Percentiles rank a stretch among this genome's conserved stretches.
phyloP scores from a whole-genome alignment of 2,329 filamentous ascomycete genomes.

The Plectosphaerella plurivora region DNA sequence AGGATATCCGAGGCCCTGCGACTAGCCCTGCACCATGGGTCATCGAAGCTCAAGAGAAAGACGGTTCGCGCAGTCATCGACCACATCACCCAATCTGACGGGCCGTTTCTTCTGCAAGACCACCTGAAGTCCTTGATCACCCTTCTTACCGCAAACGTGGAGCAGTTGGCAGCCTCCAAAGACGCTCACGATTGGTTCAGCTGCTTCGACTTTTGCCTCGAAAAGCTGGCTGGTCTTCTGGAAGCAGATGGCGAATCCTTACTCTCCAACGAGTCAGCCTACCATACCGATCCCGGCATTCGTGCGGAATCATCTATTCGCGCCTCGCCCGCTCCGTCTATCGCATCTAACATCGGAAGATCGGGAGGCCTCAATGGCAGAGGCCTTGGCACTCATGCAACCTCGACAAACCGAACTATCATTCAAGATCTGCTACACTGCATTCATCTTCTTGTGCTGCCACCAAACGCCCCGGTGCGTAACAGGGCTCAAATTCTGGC shows the following conservation, averaged over 20 bases:
- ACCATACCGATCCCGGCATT: no score
- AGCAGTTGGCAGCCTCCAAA: conserved; percentile 59
- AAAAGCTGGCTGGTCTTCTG: conserved; percentile 52
- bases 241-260: conserved; percentile 14
- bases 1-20: conserved; percentile 69
- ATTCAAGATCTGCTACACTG: conserved; percentile 57
- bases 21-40: conserved; percentile 64
- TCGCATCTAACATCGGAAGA: no score
- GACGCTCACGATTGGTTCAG: conserved; percentile 60
- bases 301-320: conserved; percentile 13
- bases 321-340: conserved; percentile 39
- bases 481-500: conserved; percentile 53
- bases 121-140: conserved; percentile 73
- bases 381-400: no score
- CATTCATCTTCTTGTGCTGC: conserved; percentile 58
- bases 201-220: conserved; percentile 67
- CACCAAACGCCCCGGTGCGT: conserved; percentile 63
- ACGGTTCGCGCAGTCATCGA: conserved; percentile 75
- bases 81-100: conserved; percentile 74
- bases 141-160: conserved; percentile 72
- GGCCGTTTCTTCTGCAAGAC: conserved; percentile 63
- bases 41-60: conserved; percentile 65
- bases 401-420: conserved; percentile 3
- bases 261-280: no score
- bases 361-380: no score